phyloP scores from a whole-genome alignment of 345 rosid genomes.

The Streptanthus diversifolius region DNA sequence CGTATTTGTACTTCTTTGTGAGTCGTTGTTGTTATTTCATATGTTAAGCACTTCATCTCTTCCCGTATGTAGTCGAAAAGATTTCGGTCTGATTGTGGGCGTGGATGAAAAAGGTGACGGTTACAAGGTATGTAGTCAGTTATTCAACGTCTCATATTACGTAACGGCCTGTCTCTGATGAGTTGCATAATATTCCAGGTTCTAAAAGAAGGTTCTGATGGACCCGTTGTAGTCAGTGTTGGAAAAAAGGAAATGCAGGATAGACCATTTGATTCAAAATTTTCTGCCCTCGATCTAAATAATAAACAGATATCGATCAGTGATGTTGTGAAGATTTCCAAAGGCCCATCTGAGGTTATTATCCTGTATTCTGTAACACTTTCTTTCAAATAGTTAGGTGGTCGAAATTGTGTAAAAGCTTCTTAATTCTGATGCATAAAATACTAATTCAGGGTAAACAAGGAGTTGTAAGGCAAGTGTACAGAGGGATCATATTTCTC shows the following conservation, averaged over 20 bases:
- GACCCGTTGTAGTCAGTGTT: conserved; percentile 54
- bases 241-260: conserved; percentile 48
- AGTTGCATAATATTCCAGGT: conserved; percentile 47
- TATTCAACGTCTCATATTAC: conserved; percentile 6
- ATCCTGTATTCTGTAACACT: neutral
- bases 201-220: conserved; percentile 71
- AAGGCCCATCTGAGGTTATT: conserved; percentile 75
- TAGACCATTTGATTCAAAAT: conserved; percentile 67
- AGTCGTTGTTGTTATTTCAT: conserved; percentile 11
- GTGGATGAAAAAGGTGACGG: conserved; percentile 74
- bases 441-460: conserved; percentile 65
- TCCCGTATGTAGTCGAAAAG: conserved; percentile 67
- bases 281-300: conserved; percentile 67
- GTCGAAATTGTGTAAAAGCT: neutral
- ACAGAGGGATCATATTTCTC: conserved; percentile 71
- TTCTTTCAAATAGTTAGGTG: neutral
- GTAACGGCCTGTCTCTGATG: conserved; percentile 17
- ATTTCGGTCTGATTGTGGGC: conserved; percentile 79
- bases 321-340: conserved; percentile 72
- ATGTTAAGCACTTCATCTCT: conserved; percentile 21
- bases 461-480: conserved; percentile 81
- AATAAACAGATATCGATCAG: conserved; percentile 56
- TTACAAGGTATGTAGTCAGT: conserved; percentile 55
- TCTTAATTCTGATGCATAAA: conserved; percentile 8
- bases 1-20: conserved; percentile 9